Base-by-base conservation (phyloP, 805 yeast genomes). In the Saccharomycopsis synnaedendra region DNA sequence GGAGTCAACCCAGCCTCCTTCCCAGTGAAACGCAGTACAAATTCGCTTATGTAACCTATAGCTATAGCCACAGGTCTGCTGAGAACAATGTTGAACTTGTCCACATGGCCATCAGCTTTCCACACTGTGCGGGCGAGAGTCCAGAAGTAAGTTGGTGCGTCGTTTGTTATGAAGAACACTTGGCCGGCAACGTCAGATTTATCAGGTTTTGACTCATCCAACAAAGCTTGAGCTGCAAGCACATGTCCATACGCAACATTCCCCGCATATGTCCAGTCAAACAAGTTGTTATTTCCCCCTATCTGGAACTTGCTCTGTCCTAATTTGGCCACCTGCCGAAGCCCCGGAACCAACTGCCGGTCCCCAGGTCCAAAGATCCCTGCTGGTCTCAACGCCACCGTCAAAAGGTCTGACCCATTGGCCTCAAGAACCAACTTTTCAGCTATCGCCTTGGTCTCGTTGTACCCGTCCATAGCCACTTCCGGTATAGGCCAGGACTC, bases 341-440 rank as follows among this genome's bases (percentile, higher is more conserved):
- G 70, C 3, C 95, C 95, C 8, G 98, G 98, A 42, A 93, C 93
- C 59, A 93, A 68, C 63, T 93, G 99, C 52, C 98, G 78, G 63
- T 93, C 98, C 41, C 98, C 97, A 4, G 97, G 98, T 4, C 98
- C 99, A 68, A 93, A 93, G 43, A 93, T 88, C 38, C 98, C 99
- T 1, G 98, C 96, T 1, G 98, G 98, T 54, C 99, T 76, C 43
- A 93, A 65, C 1, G 96, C 93, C 36, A 85, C 83, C 0, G 98
- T 93, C 43, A 74, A 66, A 54, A 89, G 75, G 1, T 66, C 62
- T n/a, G 66, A 66, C 43, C 75, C 74, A 62, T 87, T 85, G 11
- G 95, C 85, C 27, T 74, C 67, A 59, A 89, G 70, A 2, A 88
- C 96, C 67, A 80, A 74, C 11, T 72, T 73, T 64, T 93, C 99